Evolutionary conservation across 306 rosid genomes (phyloP).

Genomic region (Luffa aegyptiaca): DNA sequence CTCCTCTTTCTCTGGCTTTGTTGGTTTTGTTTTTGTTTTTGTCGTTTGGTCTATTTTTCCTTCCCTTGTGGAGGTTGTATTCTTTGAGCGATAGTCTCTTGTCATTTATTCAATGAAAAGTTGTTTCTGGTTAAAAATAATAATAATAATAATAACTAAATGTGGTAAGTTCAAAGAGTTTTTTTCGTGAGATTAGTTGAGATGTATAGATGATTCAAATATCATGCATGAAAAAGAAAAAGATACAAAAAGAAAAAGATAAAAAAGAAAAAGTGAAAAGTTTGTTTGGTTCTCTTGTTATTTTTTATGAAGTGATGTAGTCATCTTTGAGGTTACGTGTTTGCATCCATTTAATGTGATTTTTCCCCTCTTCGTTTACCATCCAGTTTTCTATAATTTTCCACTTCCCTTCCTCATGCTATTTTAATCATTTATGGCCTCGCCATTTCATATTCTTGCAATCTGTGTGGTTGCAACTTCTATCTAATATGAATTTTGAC

Average conservation of each 20-base stretch:
- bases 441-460: neutral
- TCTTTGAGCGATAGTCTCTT: too few relatives aligned
- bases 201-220: neutral
- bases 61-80: too few relatives aligned
- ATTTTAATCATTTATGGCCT: neutral
- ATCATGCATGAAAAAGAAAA: neutral
- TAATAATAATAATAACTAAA: too few relatives aligned
- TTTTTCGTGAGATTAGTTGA: neutral
- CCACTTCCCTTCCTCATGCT: neutral
- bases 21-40: too few relatives aligned
- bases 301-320: neutral
- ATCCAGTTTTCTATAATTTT: neutral
- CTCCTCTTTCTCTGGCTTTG: too few relatives aligned
- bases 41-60: too few relatives aligned
- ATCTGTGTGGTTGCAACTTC: neutral
- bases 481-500: neutral
- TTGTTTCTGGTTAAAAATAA: too few relatives aligned
- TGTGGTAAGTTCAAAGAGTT: neutral
- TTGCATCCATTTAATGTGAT: neutral
- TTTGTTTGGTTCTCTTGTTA: neutral
- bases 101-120: too few relatives aligned
- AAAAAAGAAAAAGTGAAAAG: neutral
- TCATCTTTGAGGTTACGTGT: neutral
- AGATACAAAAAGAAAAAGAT: neutral
- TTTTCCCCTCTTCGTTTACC: neutral